Evolutionary conservation across 176 grass and related monocot species (phyloP), one percentile per base, ranked within the genome.

Genomic region (Chloris gayana): DNA sequence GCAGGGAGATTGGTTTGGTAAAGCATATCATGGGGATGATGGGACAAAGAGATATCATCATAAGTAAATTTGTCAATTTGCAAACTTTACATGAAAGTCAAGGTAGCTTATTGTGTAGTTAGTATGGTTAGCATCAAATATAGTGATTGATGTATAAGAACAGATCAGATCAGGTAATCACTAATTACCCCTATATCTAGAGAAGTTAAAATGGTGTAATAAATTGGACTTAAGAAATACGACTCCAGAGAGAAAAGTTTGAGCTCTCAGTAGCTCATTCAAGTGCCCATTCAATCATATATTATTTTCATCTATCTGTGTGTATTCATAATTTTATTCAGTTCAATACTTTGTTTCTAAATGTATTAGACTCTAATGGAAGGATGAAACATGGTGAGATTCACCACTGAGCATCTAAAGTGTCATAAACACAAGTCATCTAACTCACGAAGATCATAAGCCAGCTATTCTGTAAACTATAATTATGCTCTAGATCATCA

Each of bases 281-380:
- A 49, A 51, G 54, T 64, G 32, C 44, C n/a, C 56, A 10, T 39
- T 38, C 67, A 26, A 68, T 79, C 11, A 68, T 54, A 54, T 39
- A 38, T 32, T 9, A 42, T 68, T 69, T 31, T 64, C 57, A 51
- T 50, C 65, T 51, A 21, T 9, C 62, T 10, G 30, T 50, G 22
- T 44, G 42, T 54, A 27, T 26, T 60, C n/a, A 60, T 13, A 72
- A 63, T 61, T 4, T 35, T 76, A 74, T 57, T 69, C 19, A 33
- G 60, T 53, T 39, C 38, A 69, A 67, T 80, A 14, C 9, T 70
- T 53, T 64, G 25, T 32, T 45, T 39, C 51, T 80, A 75, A 80
- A 27, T 31, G 39, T 41, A 38, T 56, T 22, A 67, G 44, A 39
- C 38, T 19, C 47, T 53, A 15, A 31, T 8, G 51, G 22, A 81